Evolutionary conservation across 164 flowering plant species (phyloP).

Genomic region (Vitis rotundifolia): DNA sequence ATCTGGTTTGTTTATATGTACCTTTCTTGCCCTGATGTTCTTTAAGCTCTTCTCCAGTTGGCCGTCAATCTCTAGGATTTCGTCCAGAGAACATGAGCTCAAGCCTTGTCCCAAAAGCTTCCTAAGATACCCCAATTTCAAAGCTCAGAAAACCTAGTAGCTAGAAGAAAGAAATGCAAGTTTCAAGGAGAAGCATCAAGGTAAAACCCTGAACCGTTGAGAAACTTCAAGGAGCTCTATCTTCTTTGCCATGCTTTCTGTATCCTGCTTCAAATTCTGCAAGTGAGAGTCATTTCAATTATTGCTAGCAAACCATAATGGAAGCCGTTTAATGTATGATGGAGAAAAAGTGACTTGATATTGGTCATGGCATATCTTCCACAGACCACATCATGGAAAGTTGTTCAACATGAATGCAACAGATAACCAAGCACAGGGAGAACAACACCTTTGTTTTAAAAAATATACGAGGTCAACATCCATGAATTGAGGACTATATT

Average conservation of each 20-base stretch:
- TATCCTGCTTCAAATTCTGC: conserved; percentile 35
- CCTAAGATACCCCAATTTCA: conserved; percentile 15
- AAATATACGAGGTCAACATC: too few species aligned
- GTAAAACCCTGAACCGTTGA: conserved; percentile 16
- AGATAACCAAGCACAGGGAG: too few species aligned
- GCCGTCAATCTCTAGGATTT: conserved; percentile 28
- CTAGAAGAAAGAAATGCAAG: neutral
- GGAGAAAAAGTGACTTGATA: too few species aligned
- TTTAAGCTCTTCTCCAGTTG: conserved; percentile 31
- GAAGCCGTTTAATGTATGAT: neutral
- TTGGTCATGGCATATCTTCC: neutral
- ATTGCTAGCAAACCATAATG: neutral
- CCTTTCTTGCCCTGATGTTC: conserved; percentile 40
- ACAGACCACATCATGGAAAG: too few species aligned
- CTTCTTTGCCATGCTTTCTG: conserved; percentile 26
- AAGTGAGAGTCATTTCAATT: neutral
- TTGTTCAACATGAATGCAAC: too few species aligned
- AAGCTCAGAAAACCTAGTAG: neutral
- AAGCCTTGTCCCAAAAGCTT: conserved; percentile 37
- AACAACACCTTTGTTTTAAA: too few species aligned
- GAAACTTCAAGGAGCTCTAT: conserved; percentile 33
- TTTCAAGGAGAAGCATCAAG: neutral
- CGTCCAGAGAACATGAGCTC: conserved; percentile 26
- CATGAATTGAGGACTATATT: too few species aligned
- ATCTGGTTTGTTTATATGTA: conserved; percentile 1